Conservation (phyloP, 2,329 filamentous ascomycete genomes). For the Aplosporella prunicola region DNA sequence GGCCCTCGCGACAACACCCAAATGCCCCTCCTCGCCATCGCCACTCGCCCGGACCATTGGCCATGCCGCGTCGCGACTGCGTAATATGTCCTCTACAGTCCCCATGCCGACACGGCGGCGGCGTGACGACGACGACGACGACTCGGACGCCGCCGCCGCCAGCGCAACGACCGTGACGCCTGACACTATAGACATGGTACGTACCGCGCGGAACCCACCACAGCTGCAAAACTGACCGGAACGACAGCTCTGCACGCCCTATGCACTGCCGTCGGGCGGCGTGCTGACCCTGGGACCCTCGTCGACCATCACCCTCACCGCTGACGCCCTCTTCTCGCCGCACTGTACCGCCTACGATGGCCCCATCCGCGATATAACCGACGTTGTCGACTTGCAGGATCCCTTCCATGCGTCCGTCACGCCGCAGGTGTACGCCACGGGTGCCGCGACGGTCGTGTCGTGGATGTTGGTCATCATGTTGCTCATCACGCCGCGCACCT, state of each 20-base stretch:
- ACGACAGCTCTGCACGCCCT: constrained; percentile 49
- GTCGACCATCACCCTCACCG: constrained; percentile 49
- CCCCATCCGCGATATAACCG: constrained; percentile 30
- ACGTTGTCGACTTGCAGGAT: constrained; percentile 54
- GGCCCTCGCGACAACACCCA: too few species aligned
- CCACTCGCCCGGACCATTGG: constrained; percentile 3
- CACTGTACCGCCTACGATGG: constrained; percentile 33
- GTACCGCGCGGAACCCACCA: background rate
- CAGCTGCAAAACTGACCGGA: constrained; percentile 2
- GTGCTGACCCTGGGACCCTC: constrained; percentile 44
- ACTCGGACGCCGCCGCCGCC: constrained; percentile 7
- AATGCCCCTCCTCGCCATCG: background rate
- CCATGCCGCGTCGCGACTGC: constrained; percentile 8
- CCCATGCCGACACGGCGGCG: background rate
- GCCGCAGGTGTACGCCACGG: constrained; percentile 86
- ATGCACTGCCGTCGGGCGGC: constrained; percentile 51
- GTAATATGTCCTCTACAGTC: constrained; percentile 1
- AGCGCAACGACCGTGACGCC: constrained; percentile 1
- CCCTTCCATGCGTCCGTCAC: constrained; percentile 92
- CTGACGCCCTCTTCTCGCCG: constrained; percentile 51
- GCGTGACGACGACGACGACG: constrained; percentile 2
- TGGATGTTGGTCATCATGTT: constrained; percentile 92
- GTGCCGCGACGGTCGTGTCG: constrained; percentile 79
- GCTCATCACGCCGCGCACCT: constrained; percentile 88
- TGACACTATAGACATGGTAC: too few species aligned